Evolutionary conservation across 2,329 filamentous ascomycete genomes (phyloP).

Genomic region (Aspergillus ochraceoroseus): DNA sequence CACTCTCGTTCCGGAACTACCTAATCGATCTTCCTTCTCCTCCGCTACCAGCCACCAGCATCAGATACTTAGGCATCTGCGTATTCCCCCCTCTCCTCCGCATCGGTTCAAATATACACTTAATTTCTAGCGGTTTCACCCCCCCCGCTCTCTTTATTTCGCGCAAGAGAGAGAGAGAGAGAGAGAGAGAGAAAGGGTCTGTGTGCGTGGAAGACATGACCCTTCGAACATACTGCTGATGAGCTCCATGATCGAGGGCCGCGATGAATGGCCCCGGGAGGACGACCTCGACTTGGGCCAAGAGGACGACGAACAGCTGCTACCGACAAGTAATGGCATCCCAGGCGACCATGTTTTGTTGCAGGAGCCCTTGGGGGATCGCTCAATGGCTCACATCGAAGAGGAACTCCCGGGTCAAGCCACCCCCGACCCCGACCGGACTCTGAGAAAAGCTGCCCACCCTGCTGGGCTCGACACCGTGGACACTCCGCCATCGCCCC

Average conservation of each 20-base stretch:
- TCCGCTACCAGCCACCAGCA: no score
- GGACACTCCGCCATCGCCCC: slow-evolving; percentile 26
- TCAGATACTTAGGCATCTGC: no score
- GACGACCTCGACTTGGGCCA: slow-evolving; percentile 48
- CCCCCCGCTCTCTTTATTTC: background rate
- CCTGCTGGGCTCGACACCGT: slow-evolving; percentile 17
- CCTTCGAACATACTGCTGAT: slow-evolving; percentile 53
- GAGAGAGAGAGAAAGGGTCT: no score
- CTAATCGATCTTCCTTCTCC: no score
- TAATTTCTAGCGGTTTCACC: no score
- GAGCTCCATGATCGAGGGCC: slow-evolving; percentile 64
- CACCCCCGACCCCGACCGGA: slow-evolving; percentile 25
- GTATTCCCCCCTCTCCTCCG: background rate
- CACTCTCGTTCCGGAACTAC: no score
- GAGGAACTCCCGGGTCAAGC: slow-evolving; percentile 28
- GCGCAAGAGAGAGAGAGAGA: slow-evolving; percentile 1
- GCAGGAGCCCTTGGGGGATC: slow-evolving; percentile 20
- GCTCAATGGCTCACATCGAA: slow-evolving; percentile 22
- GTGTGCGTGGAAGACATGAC: slow-evolving; percentile 48
- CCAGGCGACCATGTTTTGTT: slow-evolving; percentile 17
- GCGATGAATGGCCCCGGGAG: slow-evolving; percentile 57
- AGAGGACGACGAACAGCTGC: slow-evolving; percentile 35
- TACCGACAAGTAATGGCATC: slow-evolving; percentile 28
- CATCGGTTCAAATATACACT: background rate
- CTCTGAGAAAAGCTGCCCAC: slow-evolving; percentile 19